Percentiles rank a stretch among this genome's conserved stretches.
These are phyloP conservation scores for Saprolegnia diclina DNA, from an alignment of 352 stramenopile species.

Conservation along the genomic window DNA sequence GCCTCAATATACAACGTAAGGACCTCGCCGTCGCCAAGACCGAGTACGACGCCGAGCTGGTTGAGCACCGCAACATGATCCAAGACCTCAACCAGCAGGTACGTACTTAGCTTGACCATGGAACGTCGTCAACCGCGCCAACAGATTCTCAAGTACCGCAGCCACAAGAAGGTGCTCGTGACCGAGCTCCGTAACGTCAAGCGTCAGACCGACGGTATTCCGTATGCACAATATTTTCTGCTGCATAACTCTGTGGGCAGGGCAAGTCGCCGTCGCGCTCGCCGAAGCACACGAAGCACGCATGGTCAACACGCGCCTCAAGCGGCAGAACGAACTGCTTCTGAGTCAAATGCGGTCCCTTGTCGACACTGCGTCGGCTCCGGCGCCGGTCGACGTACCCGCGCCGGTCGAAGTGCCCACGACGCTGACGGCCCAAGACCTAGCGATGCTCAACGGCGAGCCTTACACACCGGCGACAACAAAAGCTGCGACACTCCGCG, in stretches of 20 bases:
- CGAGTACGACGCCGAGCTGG: slow-evolving; percentile 54
- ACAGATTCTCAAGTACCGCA: slow-evolving; percentile 58
- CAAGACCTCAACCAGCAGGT: slow-evolving; percentile 59
- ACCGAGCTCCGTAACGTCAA: slow-evolving; percentile 76
- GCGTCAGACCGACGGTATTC: slow-evolving; percentile 43
- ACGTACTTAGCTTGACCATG: background rate
- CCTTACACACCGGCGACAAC: slow-evolving; percentile 2
- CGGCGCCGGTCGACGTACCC: slow-evolving; percentile 31
- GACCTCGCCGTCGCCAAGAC: slow-evolving; percentile 67
- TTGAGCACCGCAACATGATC: slow-evolving; percentile 43
- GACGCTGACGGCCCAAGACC: slow-evolving; percentile 59
- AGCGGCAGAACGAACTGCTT: slow-evolving; percentile 78
- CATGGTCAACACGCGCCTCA: slow-evolving; percentile 80
- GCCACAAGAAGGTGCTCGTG: slow-evolving; percentile 69
- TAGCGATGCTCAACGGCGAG: slow-evolving; percentile 66
- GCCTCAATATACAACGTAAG: too few relatives aligned
- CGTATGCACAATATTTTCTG: background rate
- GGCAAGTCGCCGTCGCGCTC: slow-evolving; percentile 74
- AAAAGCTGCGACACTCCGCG: background rate
- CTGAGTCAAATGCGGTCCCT: slow-evolving; percentile 72
- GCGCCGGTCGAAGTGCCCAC: slow-evolving; percentile 41
- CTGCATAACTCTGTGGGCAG: slow-evolving; percentile 7
- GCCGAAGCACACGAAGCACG: slow-evolving; percentile 75
- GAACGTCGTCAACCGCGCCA: background rate
- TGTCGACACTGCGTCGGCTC: slow-evolving; percentile 40